phyloP scores from a whole-genome alignment of 75 land plant species.

The Pinus tabuliformis region DNA sequence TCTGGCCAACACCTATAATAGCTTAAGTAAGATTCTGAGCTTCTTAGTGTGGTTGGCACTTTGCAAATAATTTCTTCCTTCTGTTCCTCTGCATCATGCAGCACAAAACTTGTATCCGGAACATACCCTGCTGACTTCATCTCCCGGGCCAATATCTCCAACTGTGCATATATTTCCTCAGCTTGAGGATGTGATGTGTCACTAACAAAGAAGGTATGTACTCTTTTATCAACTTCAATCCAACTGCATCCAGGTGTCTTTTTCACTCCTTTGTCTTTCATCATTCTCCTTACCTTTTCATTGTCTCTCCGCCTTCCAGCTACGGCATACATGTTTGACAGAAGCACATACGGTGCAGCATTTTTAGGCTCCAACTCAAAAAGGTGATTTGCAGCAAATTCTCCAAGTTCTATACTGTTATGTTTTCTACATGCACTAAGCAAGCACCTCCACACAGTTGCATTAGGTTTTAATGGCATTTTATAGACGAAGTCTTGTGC shows the following conservation, averaged over 20 bases:
- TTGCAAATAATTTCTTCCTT: not conserved
- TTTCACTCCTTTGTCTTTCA: constrained; percentile 9
- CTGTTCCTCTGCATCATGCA: not conserved
- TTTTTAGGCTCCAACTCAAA: constrained; percentile 23
- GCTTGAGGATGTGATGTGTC: not conserved
- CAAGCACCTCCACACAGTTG: constrained; percentile 35
- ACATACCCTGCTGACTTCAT: not conserved
- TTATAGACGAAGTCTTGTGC: constrained; percentile 9
- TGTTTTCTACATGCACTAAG: constrained; percentile 29
- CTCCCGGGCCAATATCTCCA: not conserved
- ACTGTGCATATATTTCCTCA: constrained; percentile 1
- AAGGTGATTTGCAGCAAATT: constrained; percentile 23
- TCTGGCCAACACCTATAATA: too few relatives aligned
- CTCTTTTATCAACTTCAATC: constrained; percentile 5
- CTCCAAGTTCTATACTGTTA: constrained; percentile 26
- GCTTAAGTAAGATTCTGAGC: not conserved
- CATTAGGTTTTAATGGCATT: constrained; percentile 18
- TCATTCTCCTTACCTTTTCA: constrained; percentile 13
- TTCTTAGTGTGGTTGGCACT: not conserved
- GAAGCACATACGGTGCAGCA: constrained; percentile 24
- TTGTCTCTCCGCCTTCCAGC: constrained; percentile 23
- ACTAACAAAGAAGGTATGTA: not conserved
- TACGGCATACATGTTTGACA: constrained; percentile 21
- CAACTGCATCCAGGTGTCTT: constrained; percentile 23
- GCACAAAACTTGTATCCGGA: not conserved